Evolutionary conservation across 495 filamentous ascomycete species (phyloP).

Genomic region (Lophium mytilinum): DNA sequence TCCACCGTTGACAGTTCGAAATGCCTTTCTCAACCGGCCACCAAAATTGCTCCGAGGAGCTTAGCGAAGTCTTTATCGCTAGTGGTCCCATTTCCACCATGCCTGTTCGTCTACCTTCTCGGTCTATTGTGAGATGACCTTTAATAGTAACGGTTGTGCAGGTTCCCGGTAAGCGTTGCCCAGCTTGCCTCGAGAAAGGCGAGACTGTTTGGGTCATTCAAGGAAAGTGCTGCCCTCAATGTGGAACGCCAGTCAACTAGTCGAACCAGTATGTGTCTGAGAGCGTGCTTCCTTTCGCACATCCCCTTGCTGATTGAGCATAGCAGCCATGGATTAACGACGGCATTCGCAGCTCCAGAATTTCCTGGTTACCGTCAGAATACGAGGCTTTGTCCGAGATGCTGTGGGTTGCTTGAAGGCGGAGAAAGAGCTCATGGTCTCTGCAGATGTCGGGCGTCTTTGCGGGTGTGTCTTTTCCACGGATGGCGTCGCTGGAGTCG

Average conservation of each 20-base stretch:
- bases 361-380: no score
- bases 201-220: conserved; percentile 36
- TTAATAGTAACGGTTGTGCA: conserved; percentile 7
- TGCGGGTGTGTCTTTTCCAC: no score
- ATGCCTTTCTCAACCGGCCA: conserved; percentile 25
- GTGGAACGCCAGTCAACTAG: conserved; percentile 31
- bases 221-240: conserved; percentile 33
- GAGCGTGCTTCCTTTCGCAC: no score
- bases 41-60: conserved; percentile 9
- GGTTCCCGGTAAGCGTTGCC: conserved; percentile 34
- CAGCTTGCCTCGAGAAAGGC: conserved; percentile 28
- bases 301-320: no score
- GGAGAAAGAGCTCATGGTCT: no score
- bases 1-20: background rate
- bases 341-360: no score
- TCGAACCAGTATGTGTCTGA: background rate
- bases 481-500: no score
- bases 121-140: background rate
- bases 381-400: no score
- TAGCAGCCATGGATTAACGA: no score
- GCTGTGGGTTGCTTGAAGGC: no score
- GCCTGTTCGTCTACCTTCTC: conserved; percentile 7
- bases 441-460: no score
- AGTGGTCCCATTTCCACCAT: conserved; percentile 10
- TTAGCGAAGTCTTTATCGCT: conserved; percentile 1